Evolutionary conservation across 192 early-diverging fungal species (phyloP).

Genomic region (Coemansia sp.): DNA sequence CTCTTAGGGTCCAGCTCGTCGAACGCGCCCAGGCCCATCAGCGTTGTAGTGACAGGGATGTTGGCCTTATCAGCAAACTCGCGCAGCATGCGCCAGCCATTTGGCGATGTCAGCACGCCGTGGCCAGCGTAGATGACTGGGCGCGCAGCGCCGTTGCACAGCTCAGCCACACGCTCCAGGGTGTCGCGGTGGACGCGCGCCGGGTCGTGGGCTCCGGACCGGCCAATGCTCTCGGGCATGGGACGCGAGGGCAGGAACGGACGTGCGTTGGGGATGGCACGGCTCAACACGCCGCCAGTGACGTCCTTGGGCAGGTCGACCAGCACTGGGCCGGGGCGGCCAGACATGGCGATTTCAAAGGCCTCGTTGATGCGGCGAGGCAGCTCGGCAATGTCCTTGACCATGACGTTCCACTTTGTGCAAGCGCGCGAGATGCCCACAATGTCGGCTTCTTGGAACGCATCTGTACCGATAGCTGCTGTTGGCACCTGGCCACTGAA

Average conservation of each 20-base stretch:
- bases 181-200: constrained; percentile 58
- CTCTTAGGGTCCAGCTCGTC: constrained; percentile 89
- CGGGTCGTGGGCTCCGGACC: constrained; percentile 56
- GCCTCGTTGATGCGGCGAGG: constrained; percentile 98
- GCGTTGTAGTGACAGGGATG: constrained; percentile 97
- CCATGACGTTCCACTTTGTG: constrained; percentile 99
- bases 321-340: constrained; percentile 95
- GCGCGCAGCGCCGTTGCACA: constrained; percentile 86
- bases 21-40: constrained; percentile 90
- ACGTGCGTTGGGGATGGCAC: constrained; percentile 73
- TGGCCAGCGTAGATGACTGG: constrained; percentile 97
- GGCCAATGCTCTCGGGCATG: constrained; percentile 58
- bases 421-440: constrained; percentile 94
- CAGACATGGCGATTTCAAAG: constrained; percentile 94
- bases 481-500: constrained; percentile 95
- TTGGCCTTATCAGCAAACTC: constrained; percentile 86
- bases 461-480: constrained; percentile 89
- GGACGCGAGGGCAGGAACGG: constrained; percentile 76
- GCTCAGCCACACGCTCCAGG: constrained; percentile 74
- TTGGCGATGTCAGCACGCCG: constrained; percentile 80
- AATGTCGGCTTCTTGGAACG: constrained; percentile 98
- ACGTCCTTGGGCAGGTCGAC: constrained; percentile 99
- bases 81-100: constrained; percentile 80
- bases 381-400: constrained; percentile 93
- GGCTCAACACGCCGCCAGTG: constrained; percentile 84